Conservation (phyloP, 805 yeast genomes). For the Saccharomycopsis schoenii region DNA sequence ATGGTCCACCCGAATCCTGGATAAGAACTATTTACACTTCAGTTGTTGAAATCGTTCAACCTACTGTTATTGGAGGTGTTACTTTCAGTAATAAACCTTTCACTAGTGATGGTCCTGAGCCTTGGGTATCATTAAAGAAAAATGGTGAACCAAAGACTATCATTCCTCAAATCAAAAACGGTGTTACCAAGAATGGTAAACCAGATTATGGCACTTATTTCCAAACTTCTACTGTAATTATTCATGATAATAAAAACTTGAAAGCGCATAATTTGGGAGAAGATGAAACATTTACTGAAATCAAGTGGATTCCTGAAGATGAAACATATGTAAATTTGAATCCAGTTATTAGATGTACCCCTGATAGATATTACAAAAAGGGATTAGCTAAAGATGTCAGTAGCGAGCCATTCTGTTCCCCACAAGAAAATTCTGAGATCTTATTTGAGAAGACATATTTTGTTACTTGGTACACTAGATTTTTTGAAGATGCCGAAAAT, state of each 20-base stretch:
- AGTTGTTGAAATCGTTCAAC: constrained; percentile 56
- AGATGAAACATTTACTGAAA: constrained; percentile 49
- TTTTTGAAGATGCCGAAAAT: constrained; percentile 48
- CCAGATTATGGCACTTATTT: constrained; percentile 76
- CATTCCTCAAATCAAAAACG: constrained; percentile 65
- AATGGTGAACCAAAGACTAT: constrained; percentile 76
- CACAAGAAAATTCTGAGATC: constrained; percentile 50
- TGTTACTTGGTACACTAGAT: constrained; percentile 70
- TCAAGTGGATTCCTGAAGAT: constrained; percentile 52
- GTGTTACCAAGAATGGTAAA: constrained; percentile 49
- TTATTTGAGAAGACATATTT: constrained; percentile 58
- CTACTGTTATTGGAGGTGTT: constrained; percentile 50
- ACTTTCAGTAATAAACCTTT: constrained; percentile 40
- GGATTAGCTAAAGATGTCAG: constrained; percentile 45
- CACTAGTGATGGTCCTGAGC: constrained; percentile 55
- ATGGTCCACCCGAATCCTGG: constrained; percentile 54
- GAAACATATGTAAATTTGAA: constrained; percentile 59
- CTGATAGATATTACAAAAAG: constrained; percentile 57
- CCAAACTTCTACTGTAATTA: constrained; percentile 53
- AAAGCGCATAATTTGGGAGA: constrained; percentile 67
- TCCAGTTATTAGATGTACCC: constrained; percentile 81
- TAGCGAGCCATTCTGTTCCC: constrained; percentile 83
- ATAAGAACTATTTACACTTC: constrained; percentile 54
- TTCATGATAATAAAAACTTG: constrained; percentile 49
- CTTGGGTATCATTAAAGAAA: constrained; percentile 72